These are phyloP conservation scores for Cucurbita maxima DNA, from an alignment of 306 rosid genomes.

Conservation along the genomic window DNA sequence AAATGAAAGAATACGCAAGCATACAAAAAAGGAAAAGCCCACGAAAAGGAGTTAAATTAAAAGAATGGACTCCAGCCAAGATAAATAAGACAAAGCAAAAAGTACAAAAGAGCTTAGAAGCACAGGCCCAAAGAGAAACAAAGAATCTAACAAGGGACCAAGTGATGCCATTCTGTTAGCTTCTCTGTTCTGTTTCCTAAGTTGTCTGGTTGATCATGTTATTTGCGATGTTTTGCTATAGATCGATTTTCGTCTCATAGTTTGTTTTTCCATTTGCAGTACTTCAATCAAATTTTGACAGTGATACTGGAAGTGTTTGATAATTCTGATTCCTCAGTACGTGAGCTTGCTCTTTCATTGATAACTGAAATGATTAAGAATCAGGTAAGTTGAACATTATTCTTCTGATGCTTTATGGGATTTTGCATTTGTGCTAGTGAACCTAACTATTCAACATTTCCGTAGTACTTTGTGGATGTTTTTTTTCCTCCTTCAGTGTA, in stretches of 20 bases:
- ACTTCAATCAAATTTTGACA: slow-evolving; percentile 93
- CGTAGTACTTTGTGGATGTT: background rate
- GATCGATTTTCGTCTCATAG: background rate
- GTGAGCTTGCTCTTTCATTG: slow-evolving; percentile 73
- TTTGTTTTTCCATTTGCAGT: slow-evolving; percentile 49
- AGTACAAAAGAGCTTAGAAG: too few relatives aligned
- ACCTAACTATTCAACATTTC: background rate
- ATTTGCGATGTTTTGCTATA: background rate
- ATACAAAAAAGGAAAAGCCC: too few relatives aligned
- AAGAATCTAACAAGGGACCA: too few relatives aligned
- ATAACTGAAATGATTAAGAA: slow-evolving; percentile 76
- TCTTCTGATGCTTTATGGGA: slow-evolving; percentile 4
- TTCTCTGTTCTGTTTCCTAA: too few relatives aligned
- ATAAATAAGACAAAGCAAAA: too few relatives aligned
- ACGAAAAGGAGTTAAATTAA: too few relatives aligned
- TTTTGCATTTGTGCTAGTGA: background rate
- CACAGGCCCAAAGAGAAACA: too few relatives aligned
- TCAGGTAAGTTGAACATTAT: slow-evolving; percentile 38
- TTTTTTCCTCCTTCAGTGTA: background rate
- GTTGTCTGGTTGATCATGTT: too few relatives aligned
- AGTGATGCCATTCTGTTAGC: too few relatives aligned
- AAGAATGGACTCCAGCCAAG: too few relatives aligned
- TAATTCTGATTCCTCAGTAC: slow-evolving; percentile 61
- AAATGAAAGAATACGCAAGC: too few relatives aligned
- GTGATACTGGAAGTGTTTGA: slow-evolving; percentile 85